Percentiles rank a stretch among this genome's conserved stretches.
Evolutionary conservation across 768 basidiomycete species (phyloP).

Genomic region (Collybiopsis confluens): DNA sequence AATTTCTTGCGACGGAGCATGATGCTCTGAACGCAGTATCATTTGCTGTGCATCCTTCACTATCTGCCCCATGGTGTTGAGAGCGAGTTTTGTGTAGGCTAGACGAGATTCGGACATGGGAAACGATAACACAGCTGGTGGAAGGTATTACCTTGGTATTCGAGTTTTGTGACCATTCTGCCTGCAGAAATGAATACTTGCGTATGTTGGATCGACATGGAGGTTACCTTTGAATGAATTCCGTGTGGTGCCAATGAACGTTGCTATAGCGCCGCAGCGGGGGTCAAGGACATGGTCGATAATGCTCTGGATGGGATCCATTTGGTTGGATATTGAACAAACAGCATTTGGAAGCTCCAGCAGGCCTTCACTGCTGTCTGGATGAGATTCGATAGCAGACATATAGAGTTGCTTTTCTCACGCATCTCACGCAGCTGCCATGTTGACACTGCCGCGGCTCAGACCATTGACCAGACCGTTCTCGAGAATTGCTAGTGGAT

Average conservation of each 20-base stretch:
- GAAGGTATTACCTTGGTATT: slow-evolving; percentile 50
- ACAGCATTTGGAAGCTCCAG: background rate
- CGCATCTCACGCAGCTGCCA: too few species aligned
- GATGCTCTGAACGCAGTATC: slow-evolving; percentile 40
- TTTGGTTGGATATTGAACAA: slow-evolving; percentile 35
- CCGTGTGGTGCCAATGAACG: slow-evolving; percentile 85
- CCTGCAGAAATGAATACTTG: slow-evolving; percentile 44
- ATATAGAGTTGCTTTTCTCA: too few species aligned
- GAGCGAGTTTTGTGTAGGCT: slow-evolving; percentile 75
- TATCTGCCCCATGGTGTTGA: slow-evolving; percentile 71
- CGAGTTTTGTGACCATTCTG: slow-evolving; percentile 64
- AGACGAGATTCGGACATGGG: too few species aligned
- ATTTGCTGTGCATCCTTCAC: slow-evolving; percentile 40
- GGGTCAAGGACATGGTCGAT: background rate
- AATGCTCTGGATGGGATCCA: background rate
- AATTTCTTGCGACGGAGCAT: slow-evolving; percentile 16
- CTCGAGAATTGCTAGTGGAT: background rate
- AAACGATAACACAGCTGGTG: background rate
- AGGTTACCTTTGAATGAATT: slow-evolving; percentile 75
- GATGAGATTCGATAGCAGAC: background rate
- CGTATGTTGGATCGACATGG: too few species aligned
- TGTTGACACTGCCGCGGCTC: too few species aligned
- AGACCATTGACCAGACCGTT: background rate
- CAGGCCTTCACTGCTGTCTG: background rate
- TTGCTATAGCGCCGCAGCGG: slow-evolving; percentile 20